These are phyloP conservation scores for Mallotus japonicus DNA, from an alignment of 441 rosid species.

Conservation along the genomic window DNA sequence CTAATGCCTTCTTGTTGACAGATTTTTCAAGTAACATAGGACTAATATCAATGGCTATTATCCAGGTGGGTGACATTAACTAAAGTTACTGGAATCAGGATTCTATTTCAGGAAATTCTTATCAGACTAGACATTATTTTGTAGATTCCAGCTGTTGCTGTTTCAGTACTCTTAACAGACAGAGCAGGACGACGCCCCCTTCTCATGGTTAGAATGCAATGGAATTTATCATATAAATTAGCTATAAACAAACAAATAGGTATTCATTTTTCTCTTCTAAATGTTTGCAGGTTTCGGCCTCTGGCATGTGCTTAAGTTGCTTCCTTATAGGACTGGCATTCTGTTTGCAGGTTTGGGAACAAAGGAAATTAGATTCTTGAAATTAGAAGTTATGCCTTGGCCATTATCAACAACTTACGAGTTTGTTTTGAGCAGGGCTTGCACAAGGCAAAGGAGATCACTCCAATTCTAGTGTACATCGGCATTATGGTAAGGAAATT, in stretches of 20 bases:
- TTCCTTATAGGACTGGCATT: slow-evolving; percentile 20
- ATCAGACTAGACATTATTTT: neutral
- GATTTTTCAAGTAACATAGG: slow-evolving; percentile 19
- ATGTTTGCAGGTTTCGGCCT: slow-evolving; percentile 7
- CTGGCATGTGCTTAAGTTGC: slow-evolving; percentile 13
- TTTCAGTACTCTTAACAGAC: slow-evolving; percentile 2
- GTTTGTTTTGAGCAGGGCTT: slow-evolving; percentile 8
- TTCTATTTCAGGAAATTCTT: neutral
- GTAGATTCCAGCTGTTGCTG: slow-evolving; percentile 22
- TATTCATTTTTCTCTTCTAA: neutral
- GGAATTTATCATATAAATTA: neutral
- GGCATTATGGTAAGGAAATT: slow-evolving; percentile 18
- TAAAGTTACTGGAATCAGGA: neutral
- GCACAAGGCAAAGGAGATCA: slow-evolving; percentile 13
- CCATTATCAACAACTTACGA: too few species aligned
- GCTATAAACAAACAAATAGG: neutral
- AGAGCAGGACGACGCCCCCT: slow-evolving; percentile 15
- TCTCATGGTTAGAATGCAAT: slow-evolving; percentile 3
- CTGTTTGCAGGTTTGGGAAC: slow-evolving; percentile 13
- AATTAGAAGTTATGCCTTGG: too few species aligned
- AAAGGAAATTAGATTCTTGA: neutral
- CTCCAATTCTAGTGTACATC: slow-evolving; percentile 20
- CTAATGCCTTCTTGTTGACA: neutral
- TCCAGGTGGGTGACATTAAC: slow-evolving; percentile 9
- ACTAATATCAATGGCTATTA: slow-evolving; percentile 12